Percentiles rank a stretch among this genome's conserved stretches.
Evolutionary conservation across 768 basidiomycete species (phyloP).

Genomic region (Macrolepiota albuminosa): DNA sequence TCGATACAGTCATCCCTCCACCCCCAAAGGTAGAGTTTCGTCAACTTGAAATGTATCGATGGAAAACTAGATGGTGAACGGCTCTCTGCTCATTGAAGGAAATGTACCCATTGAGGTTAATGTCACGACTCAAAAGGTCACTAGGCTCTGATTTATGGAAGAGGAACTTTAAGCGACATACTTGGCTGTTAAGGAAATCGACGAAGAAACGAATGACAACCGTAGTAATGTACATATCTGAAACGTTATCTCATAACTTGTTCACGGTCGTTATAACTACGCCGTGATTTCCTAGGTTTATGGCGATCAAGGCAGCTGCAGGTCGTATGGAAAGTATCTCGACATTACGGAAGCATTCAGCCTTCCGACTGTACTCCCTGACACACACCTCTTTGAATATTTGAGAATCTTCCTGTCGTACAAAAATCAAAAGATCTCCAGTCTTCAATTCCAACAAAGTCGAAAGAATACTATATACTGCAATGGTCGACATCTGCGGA

Average conservation of each 20-base stretch:
- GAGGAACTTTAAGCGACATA: background rate
- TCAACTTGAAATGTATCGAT: background rate
- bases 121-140: background rate
- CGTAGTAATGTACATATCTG: too few species aligned
- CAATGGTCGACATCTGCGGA: background rate
- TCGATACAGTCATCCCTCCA: too few species aligned
- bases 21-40: background rate
- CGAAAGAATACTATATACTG: background rate
- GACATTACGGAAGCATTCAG: background rate
- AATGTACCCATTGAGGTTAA: background rate
- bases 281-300: background rate
- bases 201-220: too few species aligned
- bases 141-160: background rate
- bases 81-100: background rate
- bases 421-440: background rate
- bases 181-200: too few species aligned
- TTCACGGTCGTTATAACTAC: too few species aligned
- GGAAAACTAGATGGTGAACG: background rate
- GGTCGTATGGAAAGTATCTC: background rate
- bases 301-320: background rate
- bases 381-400: background rate
- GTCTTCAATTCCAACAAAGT: background rate
- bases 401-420: background rate
- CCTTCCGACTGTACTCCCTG: background rate
- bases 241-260: too few species aligned